Evolutionary conservation across 2,329 filamentous ascomycete genomes (phyloP).

Genomic region (Diaporthe sp.): DNA sequence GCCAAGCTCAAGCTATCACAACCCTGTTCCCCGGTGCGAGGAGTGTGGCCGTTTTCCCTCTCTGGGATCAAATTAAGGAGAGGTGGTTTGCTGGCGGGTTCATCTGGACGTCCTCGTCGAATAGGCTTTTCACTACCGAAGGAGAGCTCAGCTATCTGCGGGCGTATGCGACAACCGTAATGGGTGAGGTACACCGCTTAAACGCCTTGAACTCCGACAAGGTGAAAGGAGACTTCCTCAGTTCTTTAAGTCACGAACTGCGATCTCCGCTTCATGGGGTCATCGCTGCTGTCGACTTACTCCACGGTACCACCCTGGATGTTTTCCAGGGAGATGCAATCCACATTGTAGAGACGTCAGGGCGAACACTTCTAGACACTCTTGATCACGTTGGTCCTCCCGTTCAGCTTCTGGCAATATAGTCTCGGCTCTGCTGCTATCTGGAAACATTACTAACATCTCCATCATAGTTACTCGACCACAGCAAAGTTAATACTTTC

Average conservation of each 20-base stretch:
- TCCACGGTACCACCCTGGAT: slow-evolving; percentile 57
- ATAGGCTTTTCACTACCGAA: slow-evolving; percentile 44
- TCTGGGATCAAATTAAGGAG: slow-evolving; percentile 57
- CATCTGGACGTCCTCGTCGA: slow-evolving; percentile 11
- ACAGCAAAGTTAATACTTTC: slow-evolving; percentile 63
- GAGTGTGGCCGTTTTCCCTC: slow-evolving; percentile 61
- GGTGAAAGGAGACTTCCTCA: slow-evolving; percentile 68
- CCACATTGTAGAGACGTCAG: slow-evolving; percentile 63
- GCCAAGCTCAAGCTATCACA: slow-evolving; percentile 19
- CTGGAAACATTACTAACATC: neutral
- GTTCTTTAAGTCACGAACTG: slow-evolving; percentile 69
- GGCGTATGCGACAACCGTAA: slow-evolving; percentile 65
- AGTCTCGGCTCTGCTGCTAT: neutral
- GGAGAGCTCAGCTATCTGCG: slow-evolving; percentile 60
- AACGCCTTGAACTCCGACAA: slow-evolving; percentile 52
- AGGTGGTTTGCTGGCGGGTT: slow-evolving; percentile 42
- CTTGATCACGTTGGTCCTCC: slow-evolving; percentile 55
- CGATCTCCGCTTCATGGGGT: slow-evolving; percentile 70
- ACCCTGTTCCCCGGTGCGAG: slow-evolving; percentile 56
- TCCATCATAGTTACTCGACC: slow-evolving; percentile 54
- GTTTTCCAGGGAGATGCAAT: slow-evolving; percentile 58
- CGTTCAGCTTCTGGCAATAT: neutral
- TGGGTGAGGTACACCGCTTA: slow-evolving; percentile 67
- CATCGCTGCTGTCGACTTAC: slow-evolving; percentile 63
- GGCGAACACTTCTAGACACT: slow-evolving; percentile 62